Conservation (phyloP, 768 basidiomycete species). For the Pleurotus pulmonarius region DNA sequence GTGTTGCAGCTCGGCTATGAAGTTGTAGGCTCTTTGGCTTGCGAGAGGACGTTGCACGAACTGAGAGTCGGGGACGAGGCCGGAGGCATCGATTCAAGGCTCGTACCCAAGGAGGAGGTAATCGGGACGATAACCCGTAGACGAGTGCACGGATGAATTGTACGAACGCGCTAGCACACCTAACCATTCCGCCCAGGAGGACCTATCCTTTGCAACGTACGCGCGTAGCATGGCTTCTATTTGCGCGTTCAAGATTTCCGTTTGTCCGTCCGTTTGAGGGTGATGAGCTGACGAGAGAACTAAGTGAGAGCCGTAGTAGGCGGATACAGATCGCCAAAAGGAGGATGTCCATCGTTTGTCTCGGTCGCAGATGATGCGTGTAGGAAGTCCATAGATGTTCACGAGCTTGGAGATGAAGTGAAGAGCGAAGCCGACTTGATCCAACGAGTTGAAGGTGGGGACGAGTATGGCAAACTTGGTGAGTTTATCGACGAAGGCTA, state of each 20-base stretch:
- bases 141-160: slow-evolving; percentile 16
- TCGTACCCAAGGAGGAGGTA: slow-evolving; percentile 16
- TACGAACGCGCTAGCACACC: slow-evolving; percentile 19
- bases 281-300: slow-evolving; percentile 29
- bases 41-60: not conserved
- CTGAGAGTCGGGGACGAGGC: not conserved
- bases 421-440: slow-evolving; percentile 18
- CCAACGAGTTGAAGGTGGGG: slow-evolving; percentile 13
- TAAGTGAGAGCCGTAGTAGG: slow-evolving; percentile 12
- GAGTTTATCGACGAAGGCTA: slow-evolving; percentile 29
- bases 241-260: slow-evolving; percentile 22
- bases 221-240: slow-evolving; percentile 19
- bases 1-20: not conserved
- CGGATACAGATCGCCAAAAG: slow-evolving; percentile 23
- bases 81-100: slow-evolving; percentile 9
- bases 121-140: slow-evolving; percentile 18
- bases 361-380: slow-evolving; percentile 13
- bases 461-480: slow-evolving; percentile 18
- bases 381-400: slow-evolving; percentile 17
- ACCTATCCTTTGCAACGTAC: slow-evolving; percentile 15
- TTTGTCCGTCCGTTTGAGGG: slow-evolving; percentile 34
- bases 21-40: slow-evolving; percentile 10
- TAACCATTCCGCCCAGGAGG: slow-evolving; percentile 19
- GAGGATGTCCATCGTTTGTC: slow-evolving; percentile 13
- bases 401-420: slow-evolving; percentile 17